Percentiles rank a stretch among this genome's conserved stretches.
These are phyloP conservation scores for Amniculicola lignicola DNA, from an alignment of 495 filamentous ascomycete genomes.

Conservation along the genomic window DNA sequence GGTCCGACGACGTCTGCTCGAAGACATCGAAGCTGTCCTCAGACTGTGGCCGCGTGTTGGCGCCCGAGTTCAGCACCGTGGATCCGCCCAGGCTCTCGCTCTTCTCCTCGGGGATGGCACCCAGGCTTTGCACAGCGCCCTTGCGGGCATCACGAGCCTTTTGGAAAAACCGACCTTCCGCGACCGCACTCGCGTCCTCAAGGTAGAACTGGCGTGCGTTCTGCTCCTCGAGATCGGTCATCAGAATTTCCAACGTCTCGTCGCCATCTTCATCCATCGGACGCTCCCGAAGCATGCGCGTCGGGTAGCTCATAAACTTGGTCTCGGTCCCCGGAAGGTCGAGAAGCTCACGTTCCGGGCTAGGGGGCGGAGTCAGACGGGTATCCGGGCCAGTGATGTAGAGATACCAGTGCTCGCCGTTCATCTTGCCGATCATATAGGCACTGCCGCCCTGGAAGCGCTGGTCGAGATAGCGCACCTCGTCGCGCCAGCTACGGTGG, in stretches of 20 bases:
- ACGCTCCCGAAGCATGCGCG: conserved; percentile 20
- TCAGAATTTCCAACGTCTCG: conserved; percentile 94
- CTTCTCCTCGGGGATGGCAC: conserved; percentile 39
- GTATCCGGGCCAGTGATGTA: conserved; percentile 88
- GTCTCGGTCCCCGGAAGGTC: conserved; percentile 59
- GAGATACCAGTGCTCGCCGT: conserved; percentile 98
- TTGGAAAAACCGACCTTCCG: conserved; percentile 69
- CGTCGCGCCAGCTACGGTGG: conserved; percentile 95
- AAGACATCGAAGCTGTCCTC: conserved; percentile 73
- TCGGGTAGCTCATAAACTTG: conserved; percentile 57
- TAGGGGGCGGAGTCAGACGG: conserved; percentile 78
- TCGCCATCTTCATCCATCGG: conserved; percentile 51
- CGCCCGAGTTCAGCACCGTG: conserved; percentile 41
- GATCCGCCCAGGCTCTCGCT: conserved; percentile 45
- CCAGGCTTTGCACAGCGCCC: conserved; percentile 51
- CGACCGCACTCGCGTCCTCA: conserved; percentile 85
- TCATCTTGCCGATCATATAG: conserved; percentile 99
- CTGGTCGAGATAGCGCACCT: conserved; percentile 85
- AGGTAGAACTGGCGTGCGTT: conserved; percentile 97
- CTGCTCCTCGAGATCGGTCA: conserved; percentile 93
- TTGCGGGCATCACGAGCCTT: conserved; percentile 57
- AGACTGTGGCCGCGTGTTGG: conserved; percentile 24
- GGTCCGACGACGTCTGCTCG: conserved; percentile 68
- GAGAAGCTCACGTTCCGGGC: conserved; percentile 53
- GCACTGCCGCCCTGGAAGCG: conserved; percentile 90